Percentiles rank a stretch among this genome's conserved stretches.
Evolutionary conservation across 2,329 filamentous ascomycete genomes (phyloP).

Genomic region (Rhexocercosporidium sp.): DNA sequence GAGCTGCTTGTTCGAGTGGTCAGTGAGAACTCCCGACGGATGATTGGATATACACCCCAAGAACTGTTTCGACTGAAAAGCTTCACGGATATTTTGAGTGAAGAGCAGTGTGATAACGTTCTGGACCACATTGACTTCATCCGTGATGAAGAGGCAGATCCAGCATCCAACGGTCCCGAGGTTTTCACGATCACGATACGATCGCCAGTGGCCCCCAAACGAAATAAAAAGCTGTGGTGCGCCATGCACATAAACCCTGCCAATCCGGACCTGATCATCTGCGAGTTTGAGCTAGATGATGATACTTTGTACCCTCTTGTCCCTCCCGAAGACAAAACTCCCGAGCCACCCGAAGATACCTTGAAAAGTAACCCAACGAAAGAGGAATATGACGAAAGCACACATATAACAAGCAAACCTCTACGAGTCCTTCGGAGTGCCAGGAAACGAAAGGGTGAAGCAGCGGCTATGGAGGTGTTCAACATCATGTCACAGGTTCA

Average conservation of each 20-base stretch:
- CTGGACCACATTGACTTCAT: constrained; percentile 90
- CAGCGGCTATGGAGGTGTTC: constrained; percentile 87
- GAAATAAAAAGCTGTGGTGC: constrained; percentile 78
- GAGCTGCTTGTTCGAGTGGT: constrained; percentile 73
- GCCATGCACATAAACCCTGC: constrained; percentile 77
- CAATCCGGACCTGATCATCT: constrained; percentile 76
- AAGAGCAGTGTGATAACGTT: constrained; percentile 83
- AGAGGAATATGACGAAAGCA: constrained; percentile 78
- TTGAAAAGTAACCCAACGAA: constrained; percentile 73
- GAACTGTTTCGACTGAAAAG: constrained; percentile 75
- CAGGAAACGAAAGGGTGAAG: constrained; percentile 76
- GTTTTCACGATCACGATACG: constrained; percentile 81
- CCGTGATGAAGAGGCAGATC: constrained; percentile 79
- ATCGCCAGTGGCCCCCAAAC: constrained; percentile 50
- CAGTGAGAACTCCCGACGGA: constrained; percentile 78
- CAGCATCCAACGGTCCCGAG: constrained; percentile 77
- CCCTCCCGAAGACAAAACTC: constrained; percentile 62
- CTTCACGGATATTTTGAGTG: constrained; percentile 82
- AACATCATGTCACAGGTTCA: constrained; percentile 92
- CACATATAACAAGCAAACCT: constrained; percentile 75
- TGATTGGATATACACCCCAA: constrained; percentile 79
- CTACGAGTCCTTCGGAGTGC: constrained; percentile 78
- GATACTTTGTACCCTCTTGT: constrained; percentile 72
- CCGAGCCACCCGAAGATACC: constrained; percentile 73
- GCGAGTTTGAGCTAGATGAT: constrained; percentile 88